Percentiles rank a stretch among this genome's conserved stretches.
Evolutionary conservation across 352 stramenopile genomes (phyloP).

Genomic region (Pythium rishiriense): DNA sequence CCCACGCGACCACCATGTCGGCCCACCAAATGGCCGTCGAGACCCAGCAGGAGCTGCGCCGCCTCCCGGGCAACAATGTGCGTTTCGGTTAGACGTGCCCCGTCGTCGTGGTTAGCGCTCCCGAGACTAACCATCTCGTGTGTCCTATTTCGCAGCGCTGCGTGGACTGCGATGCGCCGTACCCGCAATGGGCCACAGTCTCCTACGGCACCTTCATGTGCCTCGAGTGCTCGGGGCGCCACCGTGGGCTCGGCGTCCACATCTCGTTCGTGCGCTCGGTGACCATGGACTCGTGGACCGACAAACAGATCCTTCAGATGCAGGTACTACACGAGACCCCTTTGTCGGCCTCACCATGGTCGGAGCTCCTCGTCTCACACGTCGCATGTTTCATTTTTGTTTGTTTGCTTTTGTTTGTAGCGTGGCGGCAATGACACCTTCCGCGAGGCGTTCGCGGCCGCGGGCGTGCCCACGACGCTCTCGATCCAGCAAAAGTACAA

Average conservation of each 20-base stretch:
- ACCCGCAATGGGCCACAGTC: conserved; percentile 93
- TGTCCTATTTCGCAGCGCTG: conserved; percentile 52
- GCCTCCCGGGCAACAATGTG: conserved; percentile 84
- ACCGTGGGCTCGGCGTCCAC: conserved; percentile 91
- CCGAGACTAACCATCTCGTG: conserved; percentile 11
- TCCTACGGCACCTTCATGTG: conserved; percentile 97
- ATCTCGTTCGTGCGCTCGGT: conserved; percentile 92
- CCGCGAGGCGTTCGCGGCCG: conserved; percentile 54
- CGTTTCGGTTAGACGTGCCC: conserved; percentile 25
- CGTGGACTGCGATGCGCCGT: conserved; percentile 94
- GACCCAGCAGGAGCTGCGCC: conserved; percentile 83
- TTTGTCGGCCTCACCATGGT: not conserved
- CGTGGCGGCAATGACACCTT: conserved; percentile 78
- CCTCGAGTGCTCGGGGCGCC: conserved; percentile 92
- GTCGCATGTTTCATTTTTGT: not conserved
- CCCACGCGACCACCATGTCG: conserved; percentile 24
- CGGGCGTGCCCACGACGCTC: conserved; percentile 69
- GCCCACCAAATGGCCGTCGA: conserved; percentile 85
- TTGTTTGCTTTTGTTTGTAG: conserved; percentile 18
- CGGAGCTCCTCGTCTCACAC: conserved; percentile 11
- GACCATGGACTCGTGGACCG: conserved; percentile 88
- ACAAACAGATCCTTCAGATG: conserved; percentile 87
- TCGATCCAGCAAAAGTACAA: conserved; percentile 86
- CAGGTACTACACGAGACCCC: conserved; percentile 36
- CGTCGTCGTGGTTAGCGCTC: conserved; percentile 7